A percentile compares a stretch with the other conserved stretches of the same genome.
phyloP scores from a whole-genome alignment of 495 filamentous ascomycete genomes.

The Neurospora intermedia region DNA sequence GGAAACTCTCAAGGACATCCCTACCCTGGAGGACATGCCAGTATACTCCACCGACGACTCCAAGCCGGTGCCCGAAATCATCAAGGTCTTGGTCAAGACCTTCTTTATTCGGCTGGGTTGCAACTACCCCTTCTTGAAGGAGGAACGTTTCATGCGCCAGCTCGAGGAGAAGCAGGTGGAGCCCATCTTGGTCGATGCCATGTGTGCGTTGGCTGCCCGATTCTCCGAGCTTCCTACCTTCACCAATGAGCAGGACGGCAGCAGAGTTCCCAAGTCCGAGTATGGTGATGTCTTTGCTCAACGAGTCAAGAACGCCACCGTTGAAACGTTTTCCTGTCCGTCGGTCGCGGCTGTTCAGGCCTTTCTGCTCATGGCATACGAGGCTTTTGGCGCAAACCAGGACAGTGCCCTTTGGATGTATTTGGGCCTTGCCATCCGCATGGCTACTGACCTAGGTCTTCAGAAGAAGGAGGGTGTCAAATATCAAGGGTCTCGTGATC shows the following conservation, averaged over 20 bases:
- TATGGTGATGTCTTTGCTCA: slow-evolving; percentile 69
- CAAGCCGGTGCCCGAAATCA: slow-evolving; percentile 56
- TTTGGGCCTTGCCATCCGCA: slow-evolving; percentile 70
- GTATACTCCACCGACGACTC: slow-evolving; percentile 66
- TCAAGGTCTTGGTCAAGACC: slow-evolving; percentile 60
- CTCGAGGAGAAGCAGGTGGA: slow-evolving; percentile 71
- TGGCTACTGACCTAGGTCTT: slow-evolving; percentile 76
- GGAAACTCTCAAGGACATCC: slow-evolving; percentile 55
- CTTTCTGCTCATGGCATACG: slow-evolving; percentile 70
- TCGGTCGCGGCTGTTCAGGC: slow-evolving; percentile 72
- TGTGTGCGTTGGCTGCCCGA: slow-evolving; percentile 70
- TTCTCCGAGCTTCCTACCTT: slow-evolving; percentile 63
- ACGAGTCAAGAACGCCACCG: slow-evolving; percentile 59
- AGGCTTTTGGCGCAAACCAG: slow-evolving; percentile 74
- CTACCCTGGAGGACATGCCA: slow-evolving; percentile 54
- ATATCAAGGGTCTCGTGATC: slow-evolving; percentile 49
- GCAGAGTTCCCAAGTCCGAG: slow-evolving; percentile 40
- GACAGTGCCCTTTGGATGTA: slow-evolving; percentile 91
- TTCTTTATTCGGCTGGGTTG: slow-evolving; percentile 73
- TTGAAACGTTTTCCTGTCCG: slow-evolving; percentile 68
- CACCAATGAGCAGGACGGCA: slow-evolving; percentile 43
- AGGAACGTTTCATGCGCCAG: slow-evolving; percentile 54
- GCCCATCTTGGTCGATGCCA: slow-evolving; percentile 75
- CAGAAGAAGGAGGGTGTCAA: slow-evolving; percentile 67
- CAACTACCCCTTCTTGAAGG: slow-evolving; percentile 70